Evolutionary conservation across 176 grass and related monocot species (phyloP), one percentile per base, ranked within the genome.

Genomic region (Thinopyrum elongatum): DNA sequence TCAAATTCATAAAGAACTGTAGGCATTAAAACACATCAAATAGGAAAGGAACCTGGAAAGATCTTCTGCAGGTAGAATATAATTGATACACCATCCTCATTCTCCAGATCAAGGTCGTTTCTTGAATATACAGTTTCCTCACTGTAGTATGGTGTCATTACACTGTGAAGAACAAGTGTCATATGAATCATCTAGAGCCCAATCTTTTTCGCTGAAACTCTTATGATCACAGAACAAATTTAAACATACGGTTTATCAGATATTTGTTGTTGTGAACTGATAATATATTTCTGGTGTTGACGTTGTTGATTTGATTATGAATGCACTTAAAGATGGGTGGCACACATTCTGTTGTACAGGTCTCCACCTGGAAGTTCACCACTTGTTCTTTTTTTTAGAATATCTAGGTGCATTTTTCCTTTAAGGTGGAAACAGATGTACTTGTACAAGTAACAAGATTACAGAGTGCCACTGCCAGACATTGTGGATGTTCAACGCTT

Each of bases 11-110:
- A 82, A 42, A 65, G 38, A 72, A 73, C 34, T 47, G 12, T n/a
- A 78, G 84, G 23, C 5, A 23, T 65, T 22, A 79, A 79, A 21
- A 10, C 75, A 58, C 76, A 83, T 25, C 10, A 72, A 79, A 91
- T 10, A 70, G 30, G 90, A 70, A 44, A 47, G 64, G 26, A 72
- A 98, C 95, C 95, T 92, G 95, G 95, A 92, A 87, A 98, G 80
- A 98, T 98, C 81, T 98, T 98, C 89, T 98, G 95, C 39, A 98
- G 95, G 81, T 98, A 98, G 84, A 98, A 98, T 90, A 95, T 86
- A 86, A 98, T 98, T 84, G 95, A 98, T 62, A 98, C 84, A 79
- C 96, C 96, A 66, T 98, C 96, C 90, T 98, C 96, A 89, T 98
- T 98, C 79, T 98, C 96, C 88, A 95, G 89, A 88, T 98, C 96